Conservation (phyloP, 2,329 filamentous ascomycete genomes). For the Aspergillus ochraceus region DNA sequence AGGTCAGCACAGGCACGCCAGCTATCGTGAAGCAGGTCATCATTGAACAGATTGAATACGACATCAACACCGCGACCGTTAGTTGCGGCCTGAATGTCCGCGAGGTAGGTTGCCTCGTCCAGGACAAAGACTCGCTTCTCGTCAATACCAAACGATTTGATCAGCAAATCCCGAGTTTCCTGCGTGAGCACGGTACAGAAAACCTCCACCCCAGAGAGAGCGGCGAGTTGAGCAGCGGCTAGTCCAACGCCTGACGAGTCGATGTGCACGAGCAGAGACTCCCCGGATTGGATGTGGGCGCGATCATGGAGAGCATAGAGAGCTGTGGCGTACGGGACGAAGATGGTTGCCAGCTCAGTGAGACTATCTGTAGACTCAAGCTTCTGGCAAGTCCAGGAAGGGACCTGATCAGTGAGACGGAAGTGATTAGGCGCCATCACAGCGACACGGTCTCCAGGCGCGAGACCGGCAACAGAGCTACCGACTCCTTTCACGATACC, state of each 20-base stretch:
- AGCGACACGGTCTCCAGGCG: conserved; percentile 4
- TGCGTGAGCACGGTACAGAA: neutral
- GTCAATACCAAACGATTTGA: neutral
- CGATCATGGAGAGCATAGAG: neutral
- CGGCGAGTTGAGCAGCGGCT: neutral
- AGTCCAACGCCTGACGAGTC: neutral
- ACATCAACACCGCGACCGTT: conserved; percentile 12
- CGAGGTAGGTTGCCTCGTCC: neutral
- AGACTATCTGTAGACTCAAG: neutral
- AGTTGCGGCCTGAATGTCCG: conserved; percentile 1
- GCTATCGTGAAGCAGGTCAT: conserved; percentile 9
- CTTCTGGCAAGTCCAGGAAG: neutral
- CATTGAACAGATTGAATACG: conserved; percentile 12
- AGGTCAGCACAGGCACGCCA: conserved; percentile 6
- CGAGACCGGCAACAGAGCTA: neutral
- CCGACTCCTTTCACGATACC: neutral
- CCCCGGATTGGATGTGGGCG: neutral
- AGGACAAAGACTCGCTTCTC: conserved; percentile 1
- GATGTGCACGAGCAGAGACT: neutral
- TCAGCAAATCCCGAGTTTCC: neutral
- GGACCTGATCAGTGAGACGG: neutral
- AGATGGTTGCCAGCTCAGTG: neutral
- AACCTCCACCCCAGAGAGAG: neutral
- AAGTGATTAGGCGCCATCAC: conserved; percentile 5
- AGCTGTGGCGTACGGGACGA: neutral